Evolutionary conservation across 2,329 filamentous ascomycete genomes (phyloP).

Genomic region (Penicillium sp.): DNA sequence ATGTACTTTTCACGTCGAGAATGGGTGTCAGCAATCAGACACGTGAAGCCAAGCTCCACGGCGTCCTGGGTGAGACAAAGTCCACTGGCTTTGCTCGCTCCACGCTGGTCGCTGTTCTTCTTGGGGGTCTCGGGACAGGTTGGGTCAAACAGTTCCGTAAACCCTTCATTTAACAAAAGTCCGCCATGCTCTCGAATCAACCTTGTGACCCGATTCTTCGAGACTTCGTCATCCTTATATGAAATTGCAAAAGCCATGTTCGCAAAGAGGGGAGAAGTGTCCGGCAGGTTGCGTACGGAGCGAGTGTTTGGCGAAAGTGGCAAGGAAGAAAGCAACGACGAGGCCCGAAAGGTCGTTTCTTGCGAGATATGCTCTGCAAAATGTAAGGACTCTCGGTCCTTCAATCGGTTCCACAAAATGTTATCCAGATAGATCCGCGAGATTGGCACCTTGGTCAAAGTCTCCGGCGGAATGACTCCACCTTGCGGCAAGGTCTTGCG

Average conservation of each 20-base stretch:
- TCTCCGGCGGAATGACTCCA: constrained; percentile 23
- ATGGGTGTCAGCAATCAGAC: constrained; percentile 77
- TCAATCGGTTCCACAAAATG: constrained; percentile 43
- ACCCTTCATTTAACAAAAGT: constrained; percentile 64
- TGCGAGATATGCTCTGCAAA: constrained; percentile 13
- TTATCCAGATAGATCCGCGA: constrained; percentile 42
- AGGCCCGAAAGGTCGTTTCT: constrained; percentile 29
- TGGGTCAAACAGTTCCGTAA: constrained; percentile 69
- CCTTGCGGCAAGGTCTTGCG: constrained; percentile 37
- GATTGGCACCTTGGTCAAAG: constrained; percentile 40
- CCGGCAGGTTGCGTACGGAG: constrained; percentile 37
- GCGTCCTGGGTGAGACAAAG: constrained; percentile 53
- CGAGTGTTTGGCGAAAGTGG: constrained; percentile 46
- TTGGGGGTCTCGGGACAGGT: constrained; percentile 24
- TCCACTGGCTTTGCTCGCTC: constrained; percentile 14
- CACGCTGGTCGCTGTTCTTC: constrained; percentile 19
- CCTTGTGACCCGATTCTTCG: constrained; percentile 53
- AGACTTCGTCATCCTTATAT: constrained; percentile 53
- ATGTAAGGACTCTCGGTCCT: constrained; percentile 35
- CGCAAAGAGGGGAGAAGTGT: constrained; percentile 53
- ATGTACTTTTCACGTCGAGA: constrained; percentile 87
- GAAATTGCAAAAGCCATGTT: constrained; percentile 87
- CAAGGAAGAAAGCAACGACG: constrained; percentile 35
- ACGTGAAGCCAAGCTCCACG: constrained; percentile 64
- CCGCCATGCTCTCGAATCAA: constrained; percentile 69